Conservation (phyloP, 164 flowering plant genomes). For the Aristolochia contorta region DNA sequence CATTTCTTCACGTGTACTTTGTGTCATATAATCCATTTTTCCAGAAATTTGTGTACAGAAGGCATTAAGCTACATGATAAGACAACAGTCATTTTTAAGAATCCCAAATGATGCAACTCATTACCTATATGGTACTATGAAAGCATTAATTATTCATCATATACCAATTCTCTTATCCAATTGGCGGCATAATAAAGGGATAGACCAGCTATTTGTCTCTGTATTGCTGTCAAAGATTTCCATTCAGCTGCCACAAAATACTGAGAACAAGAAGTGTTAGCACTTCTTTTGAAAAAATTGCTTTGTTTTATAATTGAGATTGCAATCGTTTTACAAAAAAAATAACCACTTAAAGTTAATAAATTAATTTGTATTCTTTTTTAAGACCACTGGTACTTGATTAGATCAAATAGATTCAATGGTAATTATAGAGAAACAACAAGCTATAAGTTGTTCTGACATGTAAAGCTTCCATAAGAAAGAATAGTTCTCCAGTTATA, state of each 20-base stretch:
- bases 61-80: conserved; percentile 55
- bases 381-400: not conserved
- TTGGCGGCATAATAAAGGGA: conserved; percentile 69
- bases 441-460: no score
- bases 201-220: conserved; percentile 49
- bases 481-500: no score
- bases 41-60: conserved; percentile 70
- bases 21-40: conserved; percentile 37
- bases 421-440: not conserved
- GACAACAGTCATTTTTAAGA: conserved; percentile 5
- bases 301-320: no score
- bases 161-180: conserved; percentile 83
- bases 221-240: conserved; percentile 46
- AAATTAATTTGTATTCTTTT: not conserved
- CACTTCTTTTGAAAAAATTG: no score
- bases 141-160: conserved; percentile 3
- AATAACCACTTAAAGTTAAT: conserved; percentile 2
- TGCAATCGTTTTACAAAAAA: no score
- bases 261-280: conserved; percentile 28
- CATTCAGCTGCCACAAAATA: conserved; percentile 39
- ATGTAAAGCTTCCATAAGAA: no score
- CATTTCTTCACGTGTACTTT: conserved; percentile 52
- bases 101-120: not conserved
- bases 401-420: not conserved
- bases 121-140: not conserved